Evolutionary conservation across 495 filamentous ascomycete genomes (phyloP).

Genomic region (Schizothecium vesticola): DNA sequence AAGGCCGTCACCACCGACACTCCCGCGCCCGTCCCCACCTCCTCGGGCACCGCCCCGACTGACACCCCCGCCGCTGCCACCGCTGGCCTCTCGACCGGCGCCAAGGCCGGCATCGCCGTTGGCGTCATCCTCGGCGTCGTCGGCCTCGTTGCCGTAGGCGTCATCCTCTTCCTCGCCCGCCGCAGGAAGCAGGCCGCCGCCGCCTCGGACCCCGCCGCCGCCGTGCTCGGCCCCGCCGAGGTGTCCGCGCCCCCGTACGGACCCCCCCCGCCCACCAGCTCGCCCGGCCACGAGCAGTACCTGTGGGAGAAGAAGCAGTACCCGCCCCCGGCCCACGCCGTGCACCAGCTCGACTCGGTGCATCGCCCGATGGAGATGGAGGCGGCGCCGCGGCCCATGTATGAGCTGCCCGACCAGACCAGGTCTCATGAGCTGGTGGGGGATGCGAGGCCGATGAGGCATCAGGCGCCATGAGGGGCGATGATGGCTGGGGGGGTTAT

Average conservation of each 20-base stretch:
- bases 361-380: slow-evolving; percentile 19
- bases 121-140: slow-evolving; percentile 30
- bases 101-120: slow-evolving; percentile 35
- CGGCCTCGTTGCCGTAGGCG: slow-evolving; percentile 21
- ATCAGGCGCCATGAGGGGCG: slow-evolving; percentile 4
- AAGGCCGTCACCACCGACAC: neutral
- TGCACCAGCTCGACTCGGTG: slow-evolving; percentile 22
- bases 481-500: neutral
- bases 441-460: neutral
- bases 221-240: neutral
- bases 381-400: slow-evolving; percentile 21
- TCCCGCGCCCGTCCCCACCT: neutral
- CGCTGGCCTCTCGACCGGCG: slow-evolving; percentile 27
- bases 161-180: slow-evolving; percentile 21
- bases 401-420: slow-evolving; percentile 26
- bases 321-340: neutral
- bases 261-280: neutral
- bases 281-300: slow-evolving; percentile 13
- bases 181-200: slow-evolving; percentile 8
- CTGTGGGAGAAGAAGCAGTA: slow-evolving; percentile 19
- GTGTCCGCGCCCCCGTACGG: slow-evolving; percentile 14
- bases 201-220: slow-evolving; percentile 17
- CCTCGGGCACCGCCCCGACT: neutral
- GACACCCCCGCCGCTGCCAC: neutral
- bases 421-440: slow-evolving; percentile 29